These are phyloP conservation scores for Xylaria sp. DNA, from an alignment of 2,329 filamentous ascomycete genomes.

Conservation along the genomic window DNA sequence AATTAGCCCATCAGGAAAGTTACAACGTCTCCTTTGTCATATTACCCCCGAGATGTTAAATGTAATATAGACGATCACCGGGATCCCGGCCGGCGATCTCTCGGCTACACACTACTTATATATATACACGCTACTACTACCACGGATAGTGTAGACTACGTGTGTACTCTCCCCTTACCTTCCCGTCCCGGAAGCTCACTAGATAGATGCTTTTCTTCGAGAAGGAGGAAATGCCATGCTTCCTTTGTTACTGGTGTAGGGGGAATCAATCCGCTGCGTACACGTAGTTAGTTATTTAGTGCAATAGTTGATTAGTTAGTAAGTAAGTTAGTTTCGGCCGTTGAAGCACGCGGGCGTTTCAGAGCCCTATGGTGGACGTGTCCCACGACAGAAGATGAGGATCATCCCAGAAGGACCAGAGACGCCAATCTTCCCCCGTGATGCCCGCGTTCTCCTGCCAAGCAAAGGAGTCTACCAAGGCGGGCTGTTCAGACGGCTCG, in stretches of 20 bases:
- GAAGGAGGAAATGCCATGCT: background rate
- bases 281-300: background rate
- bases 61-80: background rate
- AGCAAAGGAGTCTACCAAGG: constrained; percentile 20
- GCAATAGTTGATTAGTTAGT: background rate
- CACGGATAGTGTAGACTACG: background rate
- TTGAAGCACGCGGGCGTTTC: background rate
- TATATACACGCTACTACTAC: background rate
- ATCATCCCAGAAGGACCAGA: constrained; percentile 40
- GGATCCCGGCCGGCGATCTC: constrained; percentile 17
- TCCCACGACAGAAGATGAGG: constrained; percentile 38
- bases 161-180: background rate
- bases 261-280: background rate
- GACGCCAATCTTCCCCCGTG: constrained; percentile 33
- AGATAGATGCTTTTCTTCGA: background rate
- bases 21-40: background rate
- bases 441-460: constrained; percentile 23
- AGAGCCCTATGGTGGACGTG: constrained; percentile 34
- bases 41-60: background rate
- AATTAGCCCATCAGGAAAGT: constrained; percentile 16
- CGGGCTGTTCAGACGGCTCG: constrained; percentile 8
- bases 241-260: background rate
- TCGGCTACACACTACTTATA: background rate
- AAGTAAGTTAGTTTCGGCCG: background rate
- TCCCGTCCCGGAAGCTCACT: constrained; percentile 14